Evolutionary conservation across 179 eudicot species (phyloP), one percentile per base, ranked within the genome.

Genomic region (Carnegiea gigantea): DNA sequence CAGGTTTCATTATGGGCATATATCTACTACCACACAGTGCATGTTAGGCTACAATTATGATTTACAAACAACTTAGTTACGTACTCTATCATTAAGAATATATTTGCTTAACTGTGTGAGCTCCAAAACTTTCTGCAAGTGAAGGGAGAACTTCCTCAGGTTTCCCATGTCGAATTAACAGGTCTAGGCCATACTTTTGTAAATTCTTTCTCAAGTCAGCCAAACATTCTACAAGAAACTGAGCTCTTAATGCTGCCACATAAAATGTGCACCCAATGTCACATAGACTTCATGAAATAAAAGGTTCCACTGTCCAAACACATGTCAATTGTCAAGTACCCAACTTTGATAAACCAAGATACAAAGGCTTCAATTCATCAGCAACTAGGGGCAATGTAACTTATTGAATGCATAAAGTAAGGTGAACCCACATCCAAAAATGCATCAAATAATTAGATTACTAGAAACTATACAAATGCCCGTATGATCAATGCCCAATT

Each of bases 1-100:
- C 98, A 95, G 51, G 97, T 95, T 89, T 95, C 98, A 80, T 94
- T 95, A 68, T 95, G 98, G 28, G 98, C 97, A 82, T 85, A 92
- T 77, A 95, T 92, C 98, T 95, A 86, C 51, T 38, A 30, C 17
- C 17, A 72, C 21, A 43, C 33, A 76, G 62, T 78, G 46, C 24
- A 4, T 78, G 75, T 73, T 23, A 82, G 75, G 36, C 71, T 33
- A 23, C 26, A 48, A 9, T 75, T 44, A n/a, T 28, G 14, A 23
- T 21, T 28, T 13, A 54, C 4, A 18, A 64, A 33, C 21, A 51
- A 38, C 23, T 51, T 1, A 23, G 12, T 15, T 17, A 70, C 11
- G 44, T 15, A 36, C 73, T 70, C 44, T 68, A 68, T 68, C 43
- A 1, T 70, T 20, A 57, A 51, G 43, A 0, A 40, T 40, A 40